phyloP scores from a whole-genome alignment of 768 basidiomycete species.

The Austroboletus festivus region DNA sequence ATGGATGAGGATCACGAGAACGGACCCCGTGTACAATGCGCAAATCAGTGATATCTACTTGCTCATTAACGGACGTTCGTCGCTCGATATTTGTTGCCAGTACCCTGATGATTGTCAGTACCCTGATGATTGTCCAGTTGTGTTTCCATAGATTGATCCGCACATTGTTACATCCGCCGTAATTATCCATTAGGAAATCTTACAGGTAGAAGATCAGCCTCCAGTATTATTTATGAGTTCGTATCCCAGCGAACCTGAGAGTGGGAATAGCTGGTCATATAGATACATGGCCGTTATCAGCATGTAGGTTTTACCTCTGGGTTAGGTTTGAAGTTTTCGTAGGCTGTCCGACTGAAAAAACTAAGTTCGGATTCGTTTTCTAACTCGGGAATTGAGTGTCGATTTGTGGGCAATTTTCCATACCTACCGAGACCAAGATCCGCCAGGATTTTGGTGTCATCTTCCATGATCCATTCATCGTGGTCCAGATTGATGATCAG shows the following conservation, averaged over 20 bases:
- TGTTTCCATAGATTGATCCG: slow-evolving; percentile 29
- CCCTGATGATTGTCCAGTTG: slow-evolving; percentile 16
- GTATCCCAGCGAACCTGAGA: slow-evolving; percentile 30
- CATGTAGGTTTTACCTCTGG: slow-evolving; percentile 67
- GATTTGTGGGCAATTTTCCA: not conserved
- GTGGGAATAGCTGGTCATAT: not conserved
- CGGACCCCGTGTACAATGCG: slow-evolving; percentile 95
- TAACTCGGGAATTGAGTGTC: slow-evolving; percentile 28
- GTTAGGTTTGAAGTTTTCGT: slow-evolving; percentile 77
- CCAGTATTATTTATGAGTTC: slow-evolving; percentile 7
- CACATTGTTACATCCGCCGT: slow-evolving; percentile 29
- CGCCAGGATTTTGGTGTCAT: slow-evolving; percentile 62
- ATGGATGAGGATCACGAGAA: slow-evolving; percentile 91
- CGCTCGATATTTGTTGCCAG: slow-evolving; percentile 17
- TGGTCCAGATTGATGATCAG: slow-evolving; percentile 97
- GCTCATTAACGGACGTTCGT: slow-evolving; percentile 13
- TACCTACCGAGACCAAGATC: slow-evolving; percentile 73
- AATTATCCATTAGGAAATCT: slow-evolving; percentile 23
- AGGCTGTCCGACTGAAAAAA: slow-evolving; percentile 77
- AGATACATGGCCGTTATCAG: not conserved
- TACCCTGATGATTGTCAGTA: slow-evolving; percentile 24
- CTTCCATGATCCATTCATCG: slow-evolving; percentile 86
- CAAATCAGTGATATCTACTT: slow-evolving; percentile 62
- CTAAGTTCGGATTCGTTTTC: slow-evolving; percentile 97
- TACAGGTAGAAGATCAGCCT: not conserved